Base-by-base conservation (phyloP, 164 flowering plant species). In the Cinnamomum micranthum region DNA sequence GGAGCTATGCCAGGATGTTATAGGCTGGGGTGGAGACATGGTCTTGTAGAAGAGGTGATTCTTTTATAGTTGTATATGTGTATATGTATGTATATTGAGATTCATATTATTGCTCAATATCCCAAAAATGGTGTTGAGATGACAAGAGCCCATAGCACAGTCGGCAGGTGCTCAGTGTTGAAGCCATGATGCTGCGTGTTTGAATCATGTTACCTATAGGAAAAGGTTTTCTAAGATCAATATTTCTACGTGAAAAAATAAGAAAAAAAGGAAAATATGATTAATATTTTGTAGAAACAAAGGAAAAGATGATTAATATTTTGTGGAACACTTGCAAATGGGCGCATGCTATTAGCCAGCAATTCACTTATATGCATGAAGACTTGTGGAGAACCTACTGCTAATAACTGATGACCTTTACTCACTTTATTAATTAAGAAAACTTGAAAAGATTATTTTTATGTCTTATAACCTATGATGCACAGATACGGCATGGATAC, bases 1-100 rank as follows among this genome's bases (percentile, higher is more conserved):
- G 98, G 97, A 77, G 99, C 99, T 64, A 95, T 94, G 99, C 99
- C 99, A 67, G 98, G 99, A 70, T 94, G 99, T 73, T 95, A 89
- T 78, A 90, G 99, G 85, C 94, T 93, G 66, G 99, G 99, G 31
- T 93, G 99, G 99, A 88, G 97, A 80, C 97, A 93, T 83, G 99
- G 99, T 66, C 94, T 94, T 79, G 70, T 95, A 25, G 91, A 91
- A 81, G 98, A 95, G 97, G 99, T 94, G 67, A 75, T 41, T 74
- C 33, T 50, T 50, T 35, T 12, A 3, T 2, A 59, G 41, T 51
- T 71, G 4, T 51, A 55, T 55, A 7, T 35, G 47, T 35, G 9
- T 35, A 35, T 35, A 7, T 7, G 10, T 35, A 35, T 35, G 47
- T 35, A 51, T 6, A 55, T 58, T 6, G 20, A 71, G 7, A 23